Base-by-base conservation (phyloP, 2,329 filamentous ascomycete genomes). In the Coleophoma cylindrospora region DNA sequence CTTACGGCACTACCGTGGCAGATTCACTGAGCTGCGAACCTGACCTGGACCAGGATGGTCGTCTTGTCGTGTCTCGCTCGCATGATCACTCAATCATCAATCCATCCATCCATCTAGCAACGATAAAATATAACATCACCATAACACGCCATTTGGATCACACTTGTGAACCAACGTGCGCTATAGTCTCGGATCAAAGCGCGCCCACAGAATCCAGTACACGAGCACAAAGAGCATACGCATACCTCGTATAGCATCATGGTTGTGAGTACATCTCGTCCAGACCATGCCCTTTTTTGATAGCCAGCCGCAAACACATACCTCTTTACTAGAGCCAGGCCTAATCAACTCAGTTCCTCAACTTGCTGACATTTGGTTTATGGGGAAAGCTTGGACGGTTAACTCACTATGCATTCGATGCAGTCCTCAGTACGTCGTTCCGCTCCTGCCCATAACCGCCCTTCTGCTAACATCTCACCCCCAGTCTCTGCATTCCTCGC, bases 351-450 rank as follows among this genome's bases (percentile, higher is more conserved):
- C 54, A 83, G 78, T 70, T 84, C 69, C 79, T 84, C 74, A 77
- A 83, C 73, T 75, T 83, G 71, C 81, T 84, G 75, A 83, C 80
- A 68, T 78, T 87, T 73, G 82, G 79, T 69, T 73, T 84, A 61
- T 81, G 74, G 77, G 77, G 74, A 73, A 85, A 96, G 92, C 79
- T 97, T 73, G 92, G 91, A 76, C 86, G 87, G 71, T 74, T 97
- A 65, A 88, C 89, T 68, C 92, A 97, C 75, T 96, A 95, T 76
- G 89, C 91, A 65, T 92, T 97, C 70, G 92, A 97, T 73, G 92
- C 92, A 57, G 90, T 97, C 61, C 83, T 97, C 63, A 76, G 89
- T 94, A 81, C 63, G 87, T 77, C 45, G 47, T 43, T 50, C 45
- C 38, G 36, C 48, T 41, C 45, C 34, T 22, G 34, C 19, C 14